These are phyloP conservation scores for Cystofilobasidium bisporidii DNA, from an alignment of 768 basidiomycete genomes.

Conservation along the genomic window DNA sequence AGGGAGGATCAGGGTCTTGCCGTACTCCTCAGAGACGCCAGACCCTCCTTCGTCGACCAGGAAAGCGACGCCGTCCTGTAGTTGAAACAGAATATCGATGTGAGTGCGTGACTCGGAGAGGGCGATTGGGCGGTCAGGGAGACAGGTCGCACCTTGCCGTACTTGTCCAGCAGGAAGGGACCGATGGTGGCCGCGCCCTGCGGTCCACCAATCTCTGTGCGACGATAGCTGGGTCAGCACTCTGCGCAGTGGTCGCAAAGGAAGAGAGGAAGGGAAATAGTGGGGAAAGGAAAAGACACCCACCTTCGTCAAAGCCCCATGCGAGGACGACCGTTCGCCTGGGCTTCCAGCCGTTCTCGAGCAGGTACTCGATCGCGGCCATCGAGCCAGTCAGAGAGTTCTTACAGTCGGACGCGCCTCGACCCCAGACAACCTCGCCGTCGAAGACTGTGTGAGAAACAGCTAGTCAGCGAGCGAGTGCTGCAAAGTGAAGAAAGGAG, in stretches of 20 bases:
- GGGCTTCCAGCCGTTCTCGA: conserved; percentile 13
- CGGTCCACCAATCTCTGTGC: conserved; percentile 22
- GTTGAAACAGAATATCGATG: too few species aligned
- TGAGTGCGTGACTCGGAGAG: too few species aligned
- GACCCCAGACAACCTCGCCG: conserved; percentile 19
- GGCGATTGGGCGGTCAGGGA: too few species aligned
- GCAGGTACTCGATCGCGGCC: conserved; percentile 19
- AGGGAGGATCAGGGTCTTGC: conserved; percentile 23
- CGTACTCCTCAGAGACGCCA: conserved; percentile 20
- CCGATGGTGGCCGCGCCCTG: conserved; percentile 24
- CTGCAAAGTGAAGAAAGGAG: neutral
- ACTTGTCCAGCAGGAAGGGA: conserved; percentile 11
- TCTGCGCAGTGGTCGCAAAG: too few species aligned
- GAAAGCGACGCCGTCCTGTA: conserved; percentile 22
- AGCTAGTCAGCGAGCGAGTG: too few species aligned
- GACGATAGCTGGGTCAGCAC: neutral
- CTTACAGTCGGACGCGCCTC: conserved; percentile 22
- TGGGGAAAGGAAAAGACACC: too few species aligned
- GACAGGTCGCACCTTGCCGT: too few species aligned
- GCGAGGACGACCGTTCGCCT: conserved; percentile 23
- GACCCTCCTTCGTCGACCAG: conserved; percentile 25
- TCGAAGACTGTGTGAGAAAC: neutral
- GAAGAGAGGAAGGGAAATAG: neutral
- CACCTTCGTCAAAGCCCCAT: conserved; percentile 19
- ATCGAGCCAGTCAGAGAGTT: conserved; percentile 22